Evolutionary conservation across 2,329 filamentous ascomycete species (phyloP), one percentile per base, ranked within the genome.

Genomic region (Penicillium decumbens): DNA sequence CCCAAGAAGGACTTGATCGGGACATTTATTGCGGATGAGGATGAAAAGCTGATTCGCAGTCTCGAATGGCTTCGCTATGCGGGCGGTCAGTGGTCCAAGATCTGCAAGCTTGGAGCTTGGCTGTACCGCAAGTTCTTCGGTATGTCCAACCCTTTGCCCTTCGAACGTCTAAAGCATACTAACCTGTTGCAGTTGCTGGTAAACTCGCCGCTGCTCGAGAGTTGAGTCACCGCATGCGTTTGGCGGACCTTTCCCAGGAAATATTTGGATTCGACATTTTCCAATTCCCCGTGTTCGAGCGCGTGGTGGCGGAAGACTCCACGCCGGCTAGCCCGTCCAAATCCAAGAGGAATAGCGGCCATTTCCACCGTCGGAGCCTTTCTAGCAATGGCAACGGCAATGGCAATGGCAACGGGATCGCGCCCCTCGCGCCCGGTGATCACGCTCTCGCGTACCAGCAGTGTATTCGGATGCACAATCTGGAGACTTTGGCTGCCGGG

Each of bases 1-100:
- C 80, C 95, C 47, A 83, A 79, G 64, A 74, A 79, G 5, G 82
- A 87, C 51, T 88, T 95, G 62, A 81, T 91, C 45, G 83, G 84
- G 3, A 80, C 82, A 1, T 76, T 82, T 12, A 51, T 70, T 8
- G 72, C 84, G 8, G 77, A 82, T 6, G 70, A 77, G 38, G 81
- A 86, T 51, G 85, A 92, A 54, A 81, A 85, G 29, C 77, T 95
- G 44, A 89, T 96, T 40, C 80, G 86, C 49, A 84, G 87, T 32
- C 73, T 96, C 51, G 88, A 95, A 64, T 97, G 92, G 91, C 84
- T 92, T 66, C 74, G 88, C 50, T 78, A 88, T 48, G 80, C 92
- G 7, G 81, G 87, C 43, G 85, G 81, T 10, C 79, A 87, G 47
- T 91, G 86, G 84, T 75, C 79, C 13, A 77, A 85, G 50, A 83